A percentile compares a stretch with the other conserved stretches of the same genome.
These are phyloP conservation scores for Aspergillus fructus DNA, from an alignment of 2,329 filamentous ascomycete species.

Conservation along the genomic window DNA sequence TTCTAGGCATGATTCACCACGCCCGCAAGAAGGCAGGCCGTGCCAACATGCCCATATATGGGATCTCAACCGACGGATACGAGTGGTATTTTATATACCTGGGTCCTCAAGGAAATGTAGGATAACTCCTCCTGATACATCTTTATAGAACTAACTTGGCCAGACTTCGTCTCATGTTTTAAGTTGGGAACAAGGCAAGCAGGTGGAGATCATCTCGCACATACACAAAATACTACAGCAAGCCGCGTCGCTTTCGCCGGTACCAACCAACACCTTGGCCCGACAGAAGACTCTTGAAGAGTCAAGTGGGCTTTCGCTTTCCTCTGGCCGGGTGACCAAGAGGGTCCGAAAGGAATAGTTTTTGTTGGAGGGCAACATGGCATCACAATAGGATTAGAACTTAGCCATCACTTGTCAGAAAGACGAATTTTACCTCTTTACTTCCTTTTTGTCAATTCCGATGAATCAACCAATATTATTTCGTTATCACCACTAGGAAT, in stretches of 20 bases:
- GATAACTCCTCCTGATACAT: background rate
- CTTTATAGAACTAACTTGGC: background rate
- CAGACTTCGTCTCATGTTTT: background rate
- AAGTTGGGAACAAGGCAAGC: background rate
- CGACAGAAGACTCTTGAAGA: background rate
- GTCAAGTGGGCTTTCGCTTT: background rate
- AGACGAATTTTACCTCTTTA: too few species aligned
- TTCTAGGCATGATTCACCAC: background rate
- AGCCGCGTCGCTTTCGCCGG: background rate
- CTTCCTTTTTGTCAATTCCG: too few species aligned
- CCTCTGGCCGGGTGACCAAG: too few species aligned
- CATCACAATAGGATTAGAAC: too few species aligned
- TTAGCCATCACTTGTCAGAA: too few species aligned
- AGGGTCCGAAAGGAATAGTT: too few species aligned
- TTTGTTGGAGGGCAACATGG: too few species aligned
- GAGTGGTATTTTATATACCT: background rate
- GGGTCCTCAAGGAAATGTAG: background rate
- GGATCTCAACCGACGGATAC: background rate
- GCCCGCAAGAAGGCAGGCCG: background rate
- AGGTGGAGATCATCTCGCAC: background rate
- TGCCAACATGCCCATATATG: background rate
- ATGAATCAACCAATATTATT: too few species aligned
- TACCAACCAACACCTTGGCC: background rate
- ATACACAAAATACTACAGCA: background rate
- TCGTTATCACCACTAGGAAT: too few species aligned